Evolutionary conservation across 352 stramenopile species (phyloP).

Genomic region (Pelagophyceae sp.): DNA sequence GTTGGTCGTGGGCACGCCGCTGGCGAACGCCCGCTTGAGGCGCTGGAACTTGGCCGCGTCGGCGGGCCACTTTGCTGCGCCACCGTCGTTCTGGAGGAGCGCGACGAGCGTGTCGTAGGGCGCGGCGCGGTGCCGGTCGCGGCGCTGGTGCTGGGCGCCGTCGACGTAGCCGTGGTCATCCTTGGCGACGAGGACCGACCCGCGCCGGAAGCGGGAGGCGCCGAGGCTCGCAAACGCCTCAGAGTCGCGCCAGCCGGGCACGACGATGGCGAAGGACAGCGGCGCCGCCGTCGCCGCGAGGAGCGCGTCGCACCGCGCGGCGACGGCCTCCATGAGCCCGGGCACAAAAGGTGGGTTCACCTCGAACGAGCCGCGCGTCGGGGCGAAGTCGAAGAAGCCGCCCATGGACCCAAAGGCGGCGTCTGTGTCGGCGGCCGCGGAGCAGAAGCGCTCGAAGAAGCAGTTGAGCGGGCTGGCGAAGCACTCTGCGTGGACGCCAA

Average conservation of each 20-base stretch:
- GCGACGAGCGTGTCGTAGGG: conserved; percentile 81
- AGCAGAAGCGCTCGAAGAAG: conserved; percentile 75
- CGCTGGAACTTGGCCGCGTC: neutral
- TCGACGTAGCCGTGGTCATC: conserved; percentile 78
- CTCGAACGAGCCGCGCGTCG: conserved; percentile 67
- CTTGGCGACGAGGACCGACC: conserved; percentile 59
- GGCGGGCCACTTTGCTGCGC: neutral
- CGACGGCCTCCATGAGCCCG: conserved; percentile 57
- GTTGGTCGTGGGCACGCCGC: neutral
- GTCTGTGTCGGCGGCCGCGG: conserved; percentile 73
- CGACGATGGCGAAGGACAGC: conserved; percentile 79
- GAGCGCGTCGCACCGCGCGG: conserved; percentile 38
- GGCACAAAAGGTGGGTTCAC: conserved; percentile 80
- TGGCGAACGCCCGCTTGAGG: neutral
- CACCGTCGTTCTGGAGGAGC: conserved; percentile 75
- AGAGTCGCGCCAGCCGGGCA: conserved; percentile 71
- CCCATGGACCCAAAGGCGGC: conserved; percentile 70
- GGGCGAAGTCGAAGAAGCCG: conserved; percentile 79
- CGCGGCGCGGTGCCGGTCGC: conserved; percentile 70
- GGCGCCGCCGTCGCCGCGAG: conserved; percentile 52
- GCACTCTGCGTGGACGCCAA: conserved; percentile 75
- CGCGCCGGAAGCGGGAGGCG: conserved; percentile 60
- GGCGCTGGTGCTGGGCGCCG: conserved; percentile 75
- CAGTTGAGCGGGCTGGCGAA: conserved; percentile 82
- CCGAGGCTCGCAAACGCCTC: conserved; percentile 66